These are phyloP conservation scores for Alternaria hordeiaustralica DNA, from an alignment of 2,329 filamentous ascomycete species.

Conservation along the genomic window DNA sequence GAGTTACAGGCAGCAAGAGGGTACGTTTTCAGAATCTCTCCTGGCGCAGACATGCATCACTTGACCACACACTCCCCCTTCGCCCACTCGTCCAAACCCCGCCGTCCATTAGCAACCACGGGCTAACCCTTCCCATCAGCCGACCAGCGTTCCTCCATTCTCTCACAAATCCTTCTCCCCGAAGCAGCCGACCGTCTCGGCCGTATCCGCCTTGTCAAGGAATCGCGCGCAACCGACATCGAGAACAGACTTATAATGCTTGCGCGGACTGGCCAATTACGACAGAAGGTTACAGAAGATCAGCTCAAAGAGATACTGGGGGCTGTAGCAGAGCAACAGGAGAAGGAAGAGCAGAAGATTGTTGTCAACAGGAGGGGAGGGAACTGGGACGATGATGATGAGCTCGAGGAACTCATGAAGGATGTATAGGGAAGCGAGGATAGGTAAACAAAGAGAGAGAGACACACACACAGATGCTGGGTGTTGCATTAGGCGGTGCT, in stretches of 20 bases:
- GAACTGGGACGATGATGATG: constrained; percentile 79
- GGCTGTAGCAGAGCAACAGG: constrained; percentile 77
- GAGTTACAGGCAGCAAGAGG: constrained; percentile 26
- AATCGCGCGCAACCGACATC: constrained; percentile 84
- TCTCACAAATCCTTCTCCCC: constrained; percentile 92
- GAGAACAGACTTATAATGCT: constrained; percentile 94
- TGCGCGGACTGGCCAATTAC: constrained; percentile 84
- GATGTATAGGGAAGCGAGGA: constrained; percentile 32
- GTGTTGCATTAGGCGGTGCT: constrained; percentile 20
- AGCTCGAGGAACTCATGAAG: constrained; percentile 62
- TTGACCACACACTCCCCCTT: background rate
- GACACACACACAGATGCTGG: background rate
- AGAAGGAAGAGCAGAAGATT: constrained; percentile 72
- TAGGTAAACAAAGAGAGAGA: background rate
- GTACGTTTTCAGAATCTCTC: constrained; percentile 45
- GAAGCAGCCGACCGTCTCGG: constrained; percentile 91
- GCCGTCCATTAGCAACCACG: constrained; percentile 33
- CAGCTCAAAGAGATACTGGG: constrained; percentile 92
- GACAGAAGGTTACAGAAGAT: constrained; percentile 85
- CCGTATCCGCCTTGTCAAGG: constrained; percentile 94
- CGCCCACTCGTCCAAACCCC: constrained; percentile 18
- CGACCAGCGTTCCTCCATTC: constrained; percentile 77
- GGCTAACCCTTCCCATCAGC: constrained; percentile 53
- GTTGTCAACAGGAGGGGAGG: constrained; percentile 83
- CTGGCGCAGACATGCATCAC: constrained; percentile 25